Conservation (phyloP, 1,284 basidiomycete genomes). For the Heliocybe sulcata region DNA sequence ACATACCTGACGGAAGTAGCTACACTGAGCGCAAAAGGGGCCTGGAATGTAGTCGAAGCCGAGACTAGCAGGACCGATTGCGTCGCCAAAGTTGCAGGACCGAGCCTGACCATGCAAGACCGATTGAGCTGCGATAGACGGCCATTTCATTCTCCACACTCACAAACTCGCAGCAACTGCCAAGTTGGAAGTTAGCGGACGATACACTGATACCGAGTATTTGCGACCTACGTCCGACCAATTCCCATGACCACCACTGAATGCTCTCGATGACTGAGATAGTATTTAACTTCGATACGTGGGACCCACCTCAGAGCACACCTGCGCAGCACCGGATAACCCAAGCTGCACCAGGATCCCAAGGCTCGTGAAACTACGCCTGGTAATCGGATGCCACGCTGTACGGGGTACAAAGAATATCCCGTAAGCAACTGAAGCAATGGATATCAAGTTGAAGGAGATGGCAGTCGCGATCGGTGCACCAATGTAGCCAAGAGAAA, state of each 20-base stretch:
- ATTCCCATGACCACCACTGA: conserved; percentile 94
- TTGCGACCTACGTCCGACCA: conserved; percentile 44
- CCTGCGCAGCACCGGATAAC: conserved; percentile 63
- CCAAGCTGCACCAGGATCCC: conserved; percentile 72
- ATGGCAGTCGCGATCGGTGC: conserved; percentile 88
- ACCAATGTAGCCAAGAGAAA: conserved; percentile 87
- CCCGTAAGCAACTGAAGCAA: conserved; percentile 68
- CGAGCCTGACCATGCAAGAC: conserved; percentile 27
- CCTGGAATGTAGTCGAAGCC: conserved; percentile 77
- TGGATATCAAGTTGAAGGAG: conserved; percentile 79
- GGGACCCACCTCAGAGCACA: not conserved
- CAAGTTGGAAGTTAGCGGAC: conserved; percentile 8
- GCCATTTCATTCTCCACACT: conserved; percentile 13
- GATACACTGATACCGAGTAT: conserved; percentile 4
- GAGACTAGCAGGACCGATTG: conserved; percentile 74
- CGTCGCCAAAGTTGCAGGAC: conserved; percentile 57
- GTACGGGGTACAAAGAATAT: conserved; percentile 67
- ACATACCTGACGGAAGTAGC: conserved; percentile 77
- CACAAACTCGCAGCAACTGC: conserved; percentile 54
- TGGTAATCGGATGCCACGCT: conserved; percentile 80
- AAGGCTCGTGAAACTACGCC: conserved; percentile 61
- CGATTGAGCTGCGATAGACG: not conserved
- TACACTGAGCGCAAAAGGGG: conserved; percentile 75
- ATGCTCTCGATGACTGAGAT: too few species aligned
- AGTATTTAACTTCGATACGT: conserved; percentile 35